A percentile compares a stretch with the other conserved stretches of the same genome.
Evolutionary conservation across 129 eudicot genomes (phyloP).

Genomic region (Flaveria linearis): DNA sequence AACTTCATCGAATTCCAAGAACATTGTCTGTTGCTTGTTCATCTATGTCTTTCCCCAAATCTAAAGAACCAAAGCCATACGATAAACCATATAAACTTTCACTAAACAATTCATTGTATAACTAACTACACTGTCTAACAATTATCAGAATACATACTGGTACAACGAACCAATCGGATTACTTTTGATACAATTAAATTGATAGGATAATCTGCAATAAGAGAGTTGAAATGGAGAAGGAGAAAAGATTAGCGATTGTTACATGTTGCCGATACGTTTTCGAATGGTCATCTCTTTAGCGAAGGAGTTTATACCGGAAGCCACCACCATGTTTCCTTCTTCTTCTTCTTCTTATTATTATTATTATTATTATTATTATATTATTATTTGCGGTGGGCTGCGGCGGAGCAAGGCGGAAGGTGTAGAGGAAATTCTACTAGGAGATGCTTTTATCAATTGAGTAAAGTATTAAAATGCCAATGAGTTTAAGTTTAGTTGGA

Average conservation of each 20-base stretch:
- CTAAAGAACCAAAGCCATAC: neutral
- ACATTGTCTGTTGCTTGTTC: neutral
- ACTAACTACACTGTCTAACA: neutral
- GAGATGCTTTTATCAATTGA: too few species aligned
- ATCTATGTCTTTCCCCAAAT: neutral
- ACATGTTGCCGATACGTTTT: slow-evolving; percentile 77
- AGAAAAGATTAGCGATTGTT: slow-evolving; percentile 13
- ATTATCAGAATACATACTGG: neutral
- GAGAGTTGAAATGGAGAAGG: neutral
- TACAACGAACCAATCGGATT: neutral
- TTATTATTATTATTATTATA: too few species aligned
- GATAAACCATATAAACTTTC: neutral
- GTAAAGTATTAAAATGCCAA: too few species aligned
- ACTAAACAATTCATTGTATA: neutral
- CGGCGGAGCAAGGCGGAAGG: slow-evolving; percentile 23
- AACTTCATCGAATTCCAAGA: neutral
- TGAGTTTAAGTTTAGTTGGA: too few species aligned
- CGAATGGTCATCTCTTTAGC: slow-evolving; percentile 85
- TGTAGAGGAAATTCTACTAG: too few species aligned
- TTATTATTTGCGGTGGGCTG: slow-evolving; percentile 2
- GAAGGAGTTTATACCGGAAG: slow-evolving; percentile 58
- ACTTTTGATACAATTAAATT: slow-evolving; percentile 11
- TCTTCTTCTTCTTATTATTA: too few species aligned
- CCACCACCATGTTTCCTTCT: slow-evolving; percentile 59
- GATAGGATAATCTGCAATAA: neutral